Base-by-base conservation (phyloP, 1,284 basidiomycete species). In the Volvariella surrecta region DNA sequence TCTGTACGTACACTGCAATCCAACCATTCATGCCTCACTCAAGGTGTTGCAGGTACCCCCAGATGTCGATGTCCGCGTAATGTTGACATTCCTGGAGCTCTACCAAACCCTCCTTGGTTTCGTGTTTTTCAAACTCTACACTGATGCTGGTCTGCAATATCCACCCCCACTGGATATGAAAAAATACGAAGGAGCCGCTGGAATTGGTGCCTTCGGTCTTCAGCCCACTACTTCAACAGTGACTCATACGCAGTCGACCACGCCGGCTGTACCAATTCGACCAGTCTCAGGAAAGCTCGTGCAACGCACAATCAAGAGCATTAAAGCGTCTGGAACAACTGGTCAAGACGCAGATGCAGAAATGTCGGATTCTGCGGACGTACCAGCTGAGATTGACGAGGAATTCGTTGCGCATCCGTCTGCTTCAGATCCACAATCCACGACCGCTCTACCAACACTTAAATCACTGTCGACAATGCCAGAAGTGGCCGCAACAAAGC, bases 31-130 rank as follows among this genome's bases (percentile, higher is more conserved):
- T 40, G 20, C 39, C 22, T 17, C 43, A 2, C 37, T 16, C 18
- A 35, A 16, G 11, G 16, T 44, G 19, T 49, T 42, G 48, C 38
- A 94, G 90, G 82, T 97, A 47, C 96, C 96, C 6, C 64, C 82
- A 39, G 95, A 99, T 58, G 94, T 99, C 50, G 96, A 99, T 64
- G 89, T 97, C 58, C 85, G 96, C 41, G 95, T 99, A 44, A 96
- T 99, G 86, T 68, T 97, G 53, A 99, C 96, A 9, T 99, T 99
- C 74, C 69, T 99, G 57, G 96, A 99, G 63, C 77, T 99, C 7
- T 99, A 99, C 66, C 94, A 99, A 66, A 99, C 95, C 1, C 68
- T 98, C 10, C 80, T 97, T 37, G 90, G 92, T 15, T 99, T 99
- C 57, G 87, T 94, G 10, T 84, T 97, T 57, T 99, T 92, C 79